Conservation (phyloP, 2,329 filamentous ascomycete species). For the Hypoxylon sp. region DNA sequence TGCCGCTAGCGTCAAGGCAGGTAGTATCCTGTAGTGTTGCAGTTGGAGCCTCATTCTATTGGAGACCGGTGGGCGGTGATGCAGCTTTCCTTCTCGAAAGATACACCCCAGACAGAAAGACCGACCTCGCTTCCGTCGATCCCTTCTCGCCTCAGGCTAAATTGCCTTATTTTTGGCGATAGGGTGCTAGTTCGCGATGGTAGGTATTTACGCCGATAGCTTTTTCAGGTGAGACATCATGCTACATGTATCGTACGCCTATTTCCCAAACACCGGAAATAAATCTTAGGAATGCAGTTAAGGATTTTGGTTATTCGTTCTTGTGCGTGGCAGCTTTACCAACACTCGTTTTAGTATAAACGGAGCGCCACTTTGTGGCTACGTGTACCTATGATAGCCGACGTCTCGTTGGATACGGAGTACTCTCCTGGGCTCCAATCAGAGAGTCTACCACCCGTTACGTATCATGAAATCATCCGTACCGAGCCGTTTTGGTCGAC, state of each 20-base stretch:
- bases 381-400: neutral
- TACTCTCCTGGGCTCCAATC: slow-evolving; percentile 16
- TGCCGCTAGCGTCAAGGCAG: neutral
- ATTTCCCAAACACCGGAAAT: too few species aligned
- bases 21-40: slow-evolving; percentile 10
- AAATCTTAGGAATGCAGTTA: too few species aligned
- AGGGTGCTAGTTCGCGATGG: too few species aligned
- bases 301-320: too few species aligned
- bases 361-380: too few species aligned
- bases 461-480: too few species aligned
- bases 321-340: too few species aligned
- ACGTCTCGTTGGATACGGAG: slow-evolving; percentile 11
- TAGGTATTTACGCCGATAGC: too few species aligned
- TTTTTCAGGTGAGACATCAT: neutral
- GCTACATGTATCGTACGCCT: neutral
- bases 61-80: neutral
- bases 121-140: slow-evolving; percentile 23
- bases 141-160: slow-evolving; percentile 24
- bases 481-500: slow-evolving; percentile 14
- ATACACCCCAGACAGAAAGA: too few species aligned
- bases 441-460: too few species aligned
- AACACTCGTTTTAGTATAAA: too few species aligned
- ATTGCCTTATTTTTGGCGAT: too few species aligned
- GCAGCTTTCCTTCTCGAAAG: slow-evolving; percentile 1
- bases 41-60: slow-evolving; percentile 9